Base-by-base conservation (phyloP, 805 yeast genomes). In the Ogataea dorogensis region DNA sequence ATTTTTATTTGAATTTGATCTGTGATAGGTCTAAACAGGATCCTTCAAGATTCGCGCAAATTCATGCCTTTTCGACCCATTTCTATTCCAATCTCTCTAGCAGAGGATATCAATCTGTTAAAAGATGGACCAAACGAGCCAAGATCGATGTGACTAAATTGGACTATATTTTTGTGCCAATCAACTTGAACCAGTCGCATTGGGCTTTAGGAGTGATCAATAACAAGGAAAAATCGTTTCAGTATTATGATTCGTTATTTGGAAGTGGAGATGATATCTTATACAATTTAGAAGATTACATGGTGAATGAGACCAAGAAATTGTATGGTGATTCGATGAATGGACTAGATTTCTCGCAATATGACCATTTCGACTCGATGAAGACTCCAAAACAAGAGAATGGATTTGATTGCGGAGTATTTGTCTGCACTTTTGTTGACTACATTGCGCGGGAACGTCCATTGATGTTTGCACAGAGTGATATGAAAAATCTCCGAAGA, bases 341-440 rank as follows among this genome's bases (percentile, higher is more conserved):
- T 40, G 64, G 58, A 9, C 42, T 43, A n/a, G 51, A 62, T 33
- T 63, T 49, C 31, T 39, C 47, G n/a, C 35, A 30, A 2, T 64
- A 56, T 33, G 52, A 48, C 19, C 41, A 47, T 16, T 39, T 45
- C 18, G 54, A 44, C 13, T 31, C 52, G 13, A 48, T 54, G 38
- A 50, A 49, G 24, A 42, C 89, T 27, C 98, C 98, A 1, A 86
- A 81, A 47, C 98, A 93, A 56, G 66, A 70, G 17, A 93, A 93
- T 54, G 97, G 97, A 0, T 86, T 58, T 48, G 98, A 93, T 59
- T 93, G 98, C 65, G 98, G 98, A 6, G 95, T 91, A 2, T 93
- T 89, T 54, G 75, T 94, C 2, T 83, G 97, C 58, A 76, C 88
- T 37, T 81, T 79, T 30, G 86, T 85, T 1, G 73, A 77, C 31